phyloP scores from a whole-genome alignment of 768 basidiomycete species.

The Xanthoconium stramineum region DNA sequence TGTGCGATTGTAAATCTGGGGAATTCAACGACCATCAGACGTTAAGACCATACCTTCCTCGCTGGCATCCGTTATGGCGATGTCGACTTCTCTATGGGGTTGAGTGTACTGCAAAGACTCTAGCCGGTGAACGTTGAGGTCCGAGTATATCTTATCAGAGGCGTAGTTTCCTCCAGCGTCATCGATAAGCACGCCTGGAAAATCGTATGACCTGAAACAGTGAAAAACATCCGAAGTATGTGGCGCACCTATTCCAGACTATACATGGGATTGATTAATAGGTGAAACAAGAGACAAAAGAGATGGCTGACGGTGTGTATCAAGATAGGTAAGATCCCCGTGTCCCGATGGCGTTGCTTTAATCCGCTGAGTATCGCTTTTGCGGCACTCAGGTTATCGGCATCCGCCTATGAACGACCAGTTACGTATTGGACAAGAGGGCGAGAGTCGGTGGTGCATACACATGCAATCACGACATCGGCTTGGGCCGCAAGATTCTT shows the following conservation, averaged over 20 bases:
- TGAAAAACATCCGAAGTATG: background rate
- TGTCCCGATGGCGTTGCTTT: conserved; percentile 40
- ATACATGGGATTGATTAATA: conserved; percentile 8
- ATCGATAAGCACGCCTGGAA: conserved; percentile 20
- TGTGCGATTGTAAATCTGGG: conserved; percentile 21
- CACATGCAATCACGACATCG: conserved; percentile 40
- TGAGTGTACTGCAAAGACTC: conserved; percentile 43
- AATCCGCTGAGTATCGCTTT: conserved; percentile 47
- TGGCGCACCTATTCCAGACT: conserved; percentile 48
- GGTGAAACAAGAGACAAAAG: background rate
- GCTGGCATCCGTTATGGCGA: conserved; percentile 45
- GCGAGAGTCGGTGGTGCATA: conserved; percentile 12
- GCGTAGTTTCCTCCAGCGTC: conserved; percentile 39
- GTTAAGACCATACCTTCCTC: conserved; percentile 35
- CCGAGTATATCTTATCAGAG: conserved; percentile 43
- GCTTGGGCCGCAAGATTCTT: conserved; percentile 41
- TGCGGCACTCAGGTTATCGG: conserved; percentile 42
- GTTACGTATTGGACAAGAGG: background rate
- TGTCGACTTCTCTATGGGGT: conserved; percentile 49
- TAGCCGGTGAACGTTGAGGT: conserved; percentile 44
- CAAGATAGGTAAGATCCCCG: conserved; percentile 41
- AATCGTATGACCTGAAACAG: background rate
- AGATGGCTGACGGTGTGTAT: conserved; percentile 55
- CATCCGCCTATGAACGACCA: conserved; percentile 31
- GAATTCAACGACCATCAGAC: background rate